Percentiles rank a stretch among this genome's conserved stretches.
phyloP scores from a whole-genome alignment of 2,329 filamentous ascomycete species.

The Endoconidiophora laricicola region DNA sequence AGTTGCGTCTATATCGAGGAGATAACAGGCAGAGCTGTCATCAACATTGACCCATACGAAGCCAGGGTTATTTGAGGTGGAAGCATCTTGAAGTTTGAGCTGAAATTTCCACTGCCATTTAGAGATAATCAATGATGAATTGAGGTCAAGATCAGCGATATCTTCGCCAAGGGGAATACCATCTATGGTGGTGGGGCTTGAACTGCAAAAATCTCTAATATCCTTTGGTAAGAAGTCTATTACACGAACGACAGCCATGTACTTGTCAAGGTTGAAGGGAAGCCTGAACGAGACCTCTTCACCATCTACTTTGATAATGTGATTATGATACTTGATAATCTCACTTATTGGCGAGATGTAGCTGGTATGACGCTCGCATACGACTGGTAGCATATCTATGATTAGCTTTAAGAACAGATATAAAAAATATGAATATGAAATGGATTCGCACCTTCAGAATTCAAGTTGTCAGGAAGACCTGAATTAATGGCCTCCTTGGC shows the following conservation, averaged over 20 bases:
- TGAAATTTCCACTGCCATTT: conserved; percentile 75
- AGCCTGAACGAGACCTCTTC: conserved; percentile 25
- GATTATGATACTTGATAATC: conserved; percentile 17
- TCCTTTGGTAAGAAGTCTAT: conserved; percentile 61
- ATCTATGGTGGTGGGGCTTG: conserved; percentile 29
- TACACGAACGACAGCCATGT: conserved; percentile 55
- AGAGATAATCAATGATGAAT: conserved; percentile 16
- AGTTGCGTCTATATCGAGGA: conserved; percentile 31
- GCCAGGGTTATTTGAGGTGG: conserved; percentile 14
- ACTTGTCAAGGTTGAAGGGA: conserved; percentile 60
- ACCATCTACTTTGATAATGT: background rate
- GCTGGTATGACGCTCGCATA: conserved; percentile 12
- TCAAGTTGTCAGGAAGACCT: conserved; percentile 16
- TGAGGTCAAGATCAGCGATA: conserved; percentile 6
- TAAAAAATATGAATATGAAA: background rate
- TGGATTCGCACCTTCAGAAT: conserved; percentile 18
- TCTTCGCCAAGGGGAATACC: conserved; percentile 19
- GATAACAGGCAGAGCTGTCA: conserved; percentile 33
- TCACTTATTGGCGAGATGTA: conserved; percentile 14
- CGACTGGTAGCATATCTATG: conserved; percentile 16
- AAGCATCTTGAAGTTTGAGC: conserved; percentile 57
- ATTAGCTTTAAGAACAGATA: background rate
- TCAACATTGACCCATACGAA: conserved; percentile 49
- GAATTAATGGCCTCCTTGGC: conserved; percentile 1
- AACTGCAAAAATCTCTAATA: conserved; percentile 53